Conservation (phyloP, 176 grass and related monocot genomes). For the Tillandsia fasciculata region DNA sequence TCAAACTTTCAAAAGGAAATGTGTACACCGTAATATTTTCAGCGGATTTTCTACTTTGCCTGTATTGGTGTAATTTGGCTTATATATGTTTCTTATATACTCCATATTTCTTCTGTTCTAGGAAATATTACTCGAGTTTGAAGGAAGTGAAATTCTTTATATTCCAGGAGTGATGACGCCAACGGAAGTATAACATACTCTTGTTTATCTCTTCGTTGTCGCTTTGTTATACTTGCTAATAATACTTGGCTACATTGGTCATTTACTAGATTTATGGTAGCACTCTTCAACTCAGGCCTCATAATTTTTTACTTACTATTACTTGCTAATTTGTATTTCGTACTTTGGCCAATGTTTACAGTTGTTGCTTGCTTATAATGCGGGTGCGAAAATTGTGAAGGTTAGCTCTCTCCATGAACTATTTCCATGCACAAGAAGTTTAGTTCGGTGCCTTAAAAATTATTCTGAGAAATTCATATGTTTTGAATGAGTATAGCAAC, state of each 20-base stretch:
- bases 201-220: neutral
- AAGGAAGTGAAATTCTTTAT: slow-evolving; percentile 54
- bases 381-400: slow-evolving; percentile 71
- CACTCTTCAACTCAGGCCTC: neutral
- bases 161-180: slow-evolving; percentile 89
- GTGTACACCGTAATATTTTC: too few species aligned
- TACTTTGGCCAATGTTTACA: slow-evolving; percentile 25
- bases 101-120: slow-evolving; percentile 20
- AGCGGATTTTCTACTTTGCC: too few species aligned
- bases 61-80: neutral
- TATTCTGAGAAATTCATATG: neutral
- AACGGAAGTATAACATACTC: slow-evolving; percentile 47
- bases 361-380: slow-evolving; percentile 66
- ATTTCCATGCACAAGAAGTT: neutral
- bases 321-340: slow-evolving; percentile 2
- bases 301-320: neutral
- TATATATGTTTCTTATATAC: neutral
- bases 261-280: neutral
- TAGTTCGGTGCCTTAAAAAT: neutral
- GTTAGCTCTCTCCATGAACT: slow-evolving; percentile 7
- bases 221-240: neutral
- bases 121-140: slow-evolving; percentile 65
- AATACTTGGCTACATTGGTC: neutral
- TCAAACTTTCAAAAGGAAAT: too few species aligned
- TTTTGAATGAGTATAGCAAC: too few species aligned